Conservation (phyloP, 495 filamentous ascomycete genomes). For the Pseudomonodictys pantanalensis region DNA sequence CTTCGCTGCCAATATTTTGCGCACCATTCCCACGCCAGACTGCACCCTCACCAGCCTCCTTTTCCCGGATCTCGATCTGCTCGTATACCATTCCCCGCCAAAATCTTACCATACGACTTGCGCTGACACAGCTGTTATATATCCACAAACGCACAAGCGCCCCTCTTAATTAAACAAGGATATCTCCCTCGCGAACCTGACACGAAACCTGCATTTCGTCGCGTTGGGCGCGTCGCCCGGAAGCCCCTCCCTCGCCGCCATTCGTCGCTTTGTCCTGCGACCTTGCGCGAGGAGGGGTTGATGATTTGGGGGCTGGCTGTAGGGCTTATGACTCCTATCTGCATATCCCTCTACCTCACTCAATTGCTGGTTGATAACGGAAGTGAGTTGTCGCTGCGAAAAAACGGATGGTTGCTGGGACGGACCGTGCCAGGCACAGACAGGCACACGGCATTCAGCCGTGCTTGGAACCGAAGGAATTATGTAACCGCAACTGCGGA, state of each 20-base stretch:
- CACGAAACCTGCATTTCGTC: neutral
- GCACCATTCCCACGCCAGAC: no score
- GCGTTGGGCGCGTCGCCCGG: neutral
- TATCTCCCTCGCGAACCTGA: neutral
- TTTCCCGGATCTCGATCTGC: no score
- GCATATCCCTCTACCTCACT: neutral
- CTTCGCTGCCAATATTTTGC: no score
- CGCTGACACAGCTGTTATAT: neutral
- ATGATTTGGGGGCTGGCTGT: neutral
- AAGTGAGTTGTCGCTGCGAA: neutral
- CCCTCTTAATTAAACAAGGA: no score
- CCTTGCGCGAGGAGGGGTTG: neutral
- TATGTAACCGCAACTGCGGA: neutral
- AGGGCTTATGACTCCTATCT: neutral
- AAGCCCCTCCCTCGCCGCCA: neutral
- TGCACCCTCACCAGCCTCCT: no score
- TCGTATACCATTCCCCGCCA: no score
- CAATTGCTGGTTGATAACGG: neutral
- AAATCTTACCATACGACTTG: no score
- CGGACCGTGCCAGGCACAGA: no score
- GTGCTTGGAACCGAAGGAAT: neutral
- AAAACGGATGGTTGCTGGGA: no score
- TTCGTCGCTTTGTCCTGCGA: neutral
- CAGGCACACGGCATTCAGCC: no score
- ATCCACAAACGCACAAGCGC: no score